phyloP scores from a whole-genome alignment of 1,284 basidiomycete species.

The Ustilago trichophora region DNA sequence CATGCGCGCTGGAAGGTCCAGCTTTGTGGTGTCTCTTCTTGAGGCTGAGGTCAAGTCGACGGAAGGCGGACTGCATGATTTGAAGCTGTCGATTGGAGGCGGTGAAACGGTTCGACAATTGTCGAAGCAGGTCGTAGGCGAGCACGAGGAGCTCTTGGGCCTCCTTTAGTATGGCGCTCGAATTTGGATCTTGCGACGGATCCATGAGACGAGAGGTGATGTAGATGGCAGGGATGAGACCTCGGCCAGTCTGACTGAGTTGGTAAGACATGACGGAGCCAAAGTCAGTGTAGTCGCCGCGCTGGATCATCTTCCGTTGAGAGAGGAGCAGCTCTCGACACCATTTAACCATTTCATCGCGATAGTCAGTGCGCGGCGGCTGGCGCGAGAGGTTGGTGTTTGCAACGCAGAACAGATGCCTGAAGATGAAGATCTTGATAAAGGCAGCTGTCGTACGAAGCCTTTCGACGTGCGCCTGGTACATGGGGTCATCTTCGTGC shows the following conservation, averaged over 20 bases:
- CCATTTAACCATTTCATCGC: constrained; percentile 51
- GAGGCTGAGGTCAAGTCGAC: constrained; percentile 41
- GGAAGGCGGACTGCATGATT: constrained; percentile 46
- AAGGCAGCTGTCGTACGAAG: constrained; percentile 44
- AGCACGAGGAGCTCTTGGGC: constrained; percentile 47
- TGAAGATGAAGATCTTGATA: constrained; percentile 47
- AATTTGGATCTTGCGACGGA: constrained; percentile 32
- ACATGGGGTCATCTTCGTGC: constrained; percentile 45
- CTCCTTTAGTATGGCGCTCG: constrained; percentile 31
- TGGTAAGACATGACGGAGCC: constrained; percentile 51
- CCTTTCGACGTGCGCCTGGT: constrained; percentile 38
- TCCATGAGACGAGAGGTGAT: constrained; percentile 45
- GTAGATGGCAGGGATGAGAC: constrained; percentile 47
- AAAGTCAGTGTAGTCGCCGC: constrained; percentile 45
- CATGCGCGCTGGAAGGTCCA: constrained; percentile 4
- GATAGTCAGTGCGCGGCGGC: constrained; percentile 41
- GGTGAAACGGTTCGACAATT: constrained; percentile 30
- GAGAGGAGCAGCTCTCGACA: constrained; percentile 44
- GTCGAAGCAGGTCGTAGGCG: constrained; percentile 38
- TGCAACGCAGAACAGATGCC: constrained; percentile 34
- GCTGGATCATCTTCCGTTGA: constrained; percentile 49
- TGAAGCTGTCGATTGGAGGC: constrained; percentile 47
- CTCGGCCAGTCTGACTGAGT: constrained; percentile 40
- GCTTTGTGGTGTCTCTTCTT: constrained; percentile 30
- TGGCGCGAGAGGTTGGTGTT: constrained; percentile 37